These are phyloP conservation scores for Hypoxylon fuscum DNA, from an alignment of 495 filamentous ascomycete species.

Conservation along the genomic window DNA sequence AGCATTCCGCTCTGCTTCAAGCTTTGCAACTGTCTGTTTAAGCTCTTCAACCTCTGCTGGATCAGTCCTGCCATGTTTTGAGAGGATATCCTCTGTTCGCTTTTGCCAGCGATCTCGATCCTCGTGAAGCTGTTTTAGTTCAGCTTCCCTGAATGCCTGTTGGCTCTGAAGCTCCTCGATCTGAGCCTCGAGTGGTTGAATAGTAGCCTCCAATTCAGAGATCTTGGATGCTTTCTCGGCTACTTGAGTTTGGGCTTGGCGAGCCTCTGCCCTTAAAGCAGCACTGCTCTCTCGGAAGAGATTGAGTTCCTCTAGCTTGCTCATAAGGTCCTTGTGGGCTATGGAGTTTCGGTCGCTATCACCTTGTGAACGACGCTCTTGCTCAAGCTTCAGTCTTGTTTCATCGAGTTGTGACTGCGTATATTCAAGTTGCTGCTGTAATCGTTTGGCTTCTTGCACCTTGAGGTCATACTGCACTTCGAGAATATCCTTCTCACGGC, in stretches of 20 bases:
- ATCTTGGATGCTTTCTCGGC: slow-evolving; percentile 77
- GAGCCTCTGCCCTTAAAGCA: slow-evolving; percentile 84
- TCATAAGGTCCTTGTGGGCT: slow-evolving; percentile 87
- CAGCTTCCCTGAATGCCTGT: slow-evolving; percentile 79
- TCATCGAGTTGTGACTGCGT: slow-evolving; percentile 87
- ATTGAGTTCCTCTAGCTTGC: slow-evolving; percentile 93
- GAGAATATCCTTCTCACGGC: slow-evolving; percentile 97
- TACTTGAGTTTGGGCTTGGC: slow-evolving; percentile 77
- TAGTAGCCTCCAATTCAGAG: slow-evolving; percentile 74
- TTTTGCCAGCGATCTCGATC: slow-evolving; percentile 93
- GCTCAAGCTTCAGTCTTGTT: slow-evolving; percentile 81
- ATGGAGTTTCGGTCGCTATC: slow-evolving; percentile 74
- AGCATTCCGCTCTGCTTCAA: slow-evolving; percentile 78
- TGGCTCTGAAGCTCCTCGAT: slow-evolving; percentile 83
- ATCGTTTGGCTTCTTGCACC: slow-evolving; percentile 81
- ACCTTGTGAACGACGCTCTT: slow-evolving; percentile 81
- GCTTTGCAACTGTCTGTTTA: slow-evolving; percentile 67
- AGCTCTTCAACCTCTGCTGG: slow-evolving; percentile 88
- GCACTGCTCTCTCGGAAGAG: slow-evolving; percentile 91
- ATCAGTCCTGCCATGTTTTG: slow-evolving; percentile 94
- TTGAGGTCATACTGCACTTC: slow-evolving; percentile 93
- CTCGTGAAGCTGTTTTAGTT: slow-evolving; percentile 83
- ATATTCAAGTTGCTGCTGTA: slow-evolving; percentile 91
- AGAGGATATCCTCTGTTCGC: slow-evolving; percentile 90
- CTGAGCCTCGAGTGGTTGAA: slow-evolving; percentile 82